Base-by-base conservation (phyloP, 768 basidiomycete species). In the Dendrothele bispora region DNA sequence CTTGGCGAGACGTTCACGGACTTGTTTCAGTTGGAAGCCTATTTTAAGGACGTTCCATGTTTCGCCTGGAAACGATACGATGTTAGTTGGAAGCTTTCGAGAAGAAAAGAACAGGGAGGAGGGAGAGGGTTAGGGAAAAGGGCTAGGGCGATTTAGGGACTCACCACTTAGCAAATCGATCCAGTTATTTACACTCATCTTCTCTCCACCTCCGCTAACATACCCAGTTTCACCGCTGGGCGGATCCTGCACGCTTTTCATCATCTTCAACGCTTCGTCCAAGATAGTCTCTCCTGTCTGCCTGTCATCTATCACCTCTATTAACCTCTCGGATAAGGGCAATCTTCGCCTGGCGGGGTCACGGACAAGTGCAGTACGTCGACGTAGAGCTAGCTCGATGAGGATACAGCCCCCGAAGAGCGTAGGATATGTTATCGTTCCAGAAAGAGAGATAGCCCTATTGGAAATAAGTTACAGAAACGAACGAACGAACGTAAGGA, bases 11-110 rank as follows among this genome's bases (percentile, higher is more conserved):
- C 95, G 89, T 70, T 99, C 95, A 38, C 95, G 87, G 32, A 98
- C 95, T 70, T 98, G 95, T 67, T 98, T 98, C 39, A 99, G 84
- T 67, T 99, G 95, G 69, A 92, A 99, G 20, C 95, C 95, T 46
- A 99, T 98, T 71, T 98, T 98, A 86, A 98, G 93, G 7, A 99
- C 94, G 68, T 98, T 99, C 95, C 95, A 99, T 39, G 95, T 98
- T 72, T 99, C 95, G 47, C 95, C 95, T 98, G 61, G 26, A 11
- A 39, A 20, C 21, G 43, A 39, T 40, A 14, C 21, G 37, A n/a
- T n/a, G n/a, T n/a, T n/a, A n/a, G n/a, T n/a, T n/a, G n/a, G n/a
- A n/a, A n/a, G n/a, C n/a, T 39, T 32, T 18, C 27, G 18, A 22
- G 24, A 42, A 22, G 18, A 22, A 30, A 30, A 22, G 15, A 34